Conservation (phyloP, 306 rosid species). For the Mimosa pudica region DNA sequence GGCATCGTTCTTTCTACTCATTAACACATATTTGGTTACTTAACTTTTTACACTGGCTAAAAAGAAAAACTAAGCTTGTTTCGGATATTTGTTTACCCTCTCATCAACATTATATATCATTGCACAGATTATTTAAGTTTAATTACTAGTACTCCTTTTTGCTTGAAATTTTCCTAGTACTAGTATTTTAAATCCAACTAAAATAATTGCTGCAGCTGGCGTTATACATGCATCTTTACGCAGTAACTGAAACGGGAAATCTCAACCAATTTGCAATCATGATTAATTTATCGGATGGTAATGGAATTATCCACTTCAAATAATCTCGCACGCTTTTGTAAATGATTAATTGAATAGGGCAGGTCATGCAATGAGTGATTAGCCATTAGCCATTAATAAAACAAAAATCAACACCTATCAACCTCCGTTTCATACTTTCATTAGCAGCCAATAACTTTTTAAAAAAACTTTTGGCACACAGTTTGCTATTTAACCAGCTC, state of each 20-base stretch:
- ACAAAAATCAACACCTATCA: background rate
- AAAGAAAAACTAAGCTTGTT: too few species aligned
- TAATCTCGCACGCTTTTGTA: background rate
- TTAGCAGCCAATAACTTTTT: background rate
- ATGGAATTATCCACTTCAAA: background rate
- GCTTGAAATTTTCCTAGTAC: background rate
- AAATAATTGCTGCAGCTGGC: background rate
- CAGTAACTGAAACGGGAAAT: too few species aligned
- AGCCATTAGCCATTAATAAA: background rate
- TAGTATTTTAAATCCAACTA: background rate
- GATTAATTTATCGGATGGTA: background rate
- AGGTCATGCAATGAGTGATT: too few species aligned
- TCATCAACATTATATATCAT: too few species aligned
- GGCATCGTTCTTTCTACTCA: too few species aligned
- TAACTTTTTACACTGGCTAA: too few species aligned
- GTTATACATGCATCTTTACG: background rate
- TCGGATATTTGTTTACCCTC: too few species aligned
- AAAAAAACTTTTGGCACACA: background rate
- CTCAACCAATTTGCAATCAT: background rate
- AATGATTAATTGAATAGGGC: background rate
- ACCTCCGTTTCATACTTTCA: background rate
- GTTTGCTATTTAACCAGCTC: background rate
- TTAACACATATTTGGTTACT: too few species aligned
- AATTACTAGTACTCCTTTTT: too few species aligned
- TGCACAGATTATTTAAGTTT: too few species aligned